phyloP scores from a whole-genome alignment of 768 basidiomycete species.

The Lentinula aciculospora region DNA sequence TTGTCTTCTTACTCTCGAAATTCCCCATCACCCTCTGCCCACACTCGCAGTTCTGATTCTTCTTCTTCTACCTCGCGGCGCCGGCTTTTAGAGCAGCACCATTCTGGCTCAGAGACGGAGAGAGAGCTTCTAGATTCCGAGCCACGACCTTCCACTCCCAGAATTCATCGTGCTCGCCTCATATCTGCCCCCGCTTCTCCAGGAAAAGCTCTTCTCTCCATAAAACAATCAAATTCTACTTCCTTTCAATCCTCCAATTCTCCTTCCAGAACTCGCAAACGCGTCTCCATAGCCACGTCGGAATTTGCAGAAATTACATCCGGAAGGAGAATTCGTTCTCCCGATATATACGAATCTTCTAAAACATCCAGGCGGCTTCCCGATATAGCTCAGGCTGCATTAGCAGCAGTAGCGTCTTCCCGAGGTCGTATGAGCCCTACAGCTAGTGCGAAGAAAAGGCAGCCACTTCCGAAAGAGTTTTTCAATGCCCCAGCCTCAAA shows the following conservation, averaged over 20 bases:
- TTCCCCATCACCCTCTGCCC: constrained; percentile 49
- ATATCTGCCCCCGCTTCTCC: constrained; percentile 8
- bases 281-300: constrained; percentile 29
- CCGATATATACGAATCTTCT: constrained; percentile 12
- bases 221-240: not conserved
- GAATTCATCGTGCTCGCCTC: constrained; percentile 12
- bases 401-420: constrained; percentile 56
- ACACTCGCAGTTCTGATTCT: constrained; percentile 26
- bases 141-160: constrained; percentile 20
- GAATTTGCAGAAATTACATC: constrained; percentile 14
- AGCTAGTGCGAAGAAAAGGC: constrained; percentile 20
- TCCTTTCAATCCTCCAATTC: constrained; percentile 1
- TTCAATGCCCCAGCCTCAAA: constrained; percentile 16
- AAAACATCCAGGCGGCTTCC: constrained; percentile 11
- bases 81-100: constrained; percentile 23
- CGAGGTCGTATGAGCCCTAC: constrained; percentile 40
- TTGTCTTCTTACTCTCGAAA: constrained; percentile 53
- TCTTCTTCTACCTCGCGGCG: constrained; percentile 27
- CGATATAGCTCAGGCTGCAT: constrained; percentile 49
- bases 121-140: constrained; percentile 45
- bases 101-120: constrained; percentile 81
- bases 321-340: not conserved
- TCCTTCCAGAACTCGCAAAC: constrained; percentile 31
- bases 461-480: constrained; percentile 49
- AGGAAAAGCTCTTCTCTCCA: constrained; percentile 8